Evolutionary conservation across 139 green algal species (phyloP), one percentile per base, ranked within the genome.

Genomic region (Chlamydomonas sphaeroides): DNA sequence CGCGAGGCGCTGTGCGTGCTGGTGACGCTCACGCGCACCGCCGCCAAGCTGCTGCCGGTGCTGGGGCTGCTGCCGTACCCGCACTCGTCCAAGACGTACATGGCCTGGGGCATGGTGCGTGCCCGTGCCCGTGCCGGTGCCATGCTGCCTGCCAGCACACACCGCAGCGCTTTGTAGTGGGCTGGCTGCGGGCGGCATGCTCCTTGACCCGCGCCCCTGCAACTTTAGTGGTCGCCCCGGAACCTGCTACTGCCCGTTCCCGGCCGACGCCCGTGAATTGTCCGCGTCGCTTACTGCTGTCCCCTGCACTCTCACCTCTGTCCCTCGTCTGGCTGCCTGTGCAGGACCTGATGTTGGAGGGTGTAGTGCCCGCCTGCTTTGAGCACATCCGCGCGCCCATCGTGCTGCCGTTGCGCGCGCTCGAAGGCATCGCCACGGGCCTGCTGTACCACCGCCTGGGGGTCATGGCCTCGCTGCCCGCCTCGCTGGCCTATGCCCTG

Each of bases 41-140:
- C 35, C 7, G 62, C 63, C 25, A 83, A 83, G 76, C 62, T 73
- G 76, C 6, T 53, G 25, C 62, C 76, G 32, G 62, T 65, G 41
- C 32, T 83, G 62, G 45, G 63, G 4, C 42, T 74, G 62, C 61
- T 83, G 76, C 76, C 76, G 23, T 83, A 83, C 63, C 62, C 76
- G 30, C 23, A 63, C 45, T 73, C 63, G 23, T 39, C 63, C 23
- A 36, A 4, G 8, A 72, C 63, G 32, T 83, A 83, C 76, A 41
- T 83, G 33, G n/a, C 62, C 8, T 53, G 42, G 11, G 76, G 42
- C 45, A 73, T 83, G 72, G 72, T 80, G n/a, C n/a, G n/a, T n/a
- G n/a, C n/a, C n/a, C n/a, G n/a, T n/a, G n/a, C n/a, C n/a, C n/a
- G n/a, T n/a, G n/a, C n/a, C n/a, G n/a, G n/a, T n/a, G n/a, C n/a